phyloP scores from a whole-genome alignment of 179 eudicot species.

The Spinacia oleracea region DNA sequence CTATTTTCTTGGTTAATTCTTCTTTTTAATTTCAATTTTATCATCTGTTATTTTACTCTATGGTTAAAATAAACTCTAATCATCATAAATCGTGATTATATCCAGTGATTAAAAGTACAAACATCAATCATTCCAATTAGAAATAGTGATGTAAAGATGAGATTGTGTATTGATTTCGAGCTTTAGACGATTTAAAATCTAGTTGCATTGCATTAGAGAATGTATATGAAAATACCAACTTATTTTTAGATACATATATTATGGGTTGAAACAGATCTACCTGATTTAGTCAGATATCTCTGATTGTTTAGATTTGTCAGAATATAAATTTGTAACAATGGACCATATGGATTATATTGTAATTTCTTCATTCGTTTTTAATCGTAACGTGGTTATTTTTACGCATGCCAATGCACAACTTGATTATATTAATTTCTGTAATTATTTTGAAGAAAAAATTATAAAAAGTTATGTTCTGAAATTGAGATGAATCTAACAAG shows the following conservation, averaged over 20 bases:
- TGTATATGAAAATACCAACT: neutral
- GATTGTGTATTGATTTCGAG: neutral
- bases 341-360: neutral
- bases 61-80: neutral
- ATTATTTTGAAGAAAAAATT: too few species aligned
- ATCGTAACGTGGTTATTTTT: too few species aligned
- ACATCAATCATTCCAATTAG: neutral
- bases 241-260: too few species aligned
- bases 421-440: too few species aligned
- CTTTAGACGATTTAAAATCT: neutral
- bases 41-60: slow-evolving; percentile 12
- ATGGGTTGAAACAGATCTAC: too few species aligned
- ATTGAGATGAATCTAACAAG: too few species aligned
- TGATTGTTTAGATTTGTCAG: neutral
- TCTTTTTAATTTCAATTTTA: neutral
- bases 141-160: neutral
- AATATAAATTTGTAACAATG: neutral
- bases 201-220: neutral
- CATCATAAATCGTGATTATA: neutral
- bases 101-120: neutral
- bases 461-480: too few species aligned
- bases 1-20: slow-evolving; percentile 14
- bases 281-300: neutral
- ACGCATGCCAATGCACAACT: too few species aligned
- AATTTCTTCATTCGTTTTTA: too few species aligned